phyloP scores from a whole-genome alignment of 768 basidiomycete species.

The Leucogyrophana mollusca region DNA sequence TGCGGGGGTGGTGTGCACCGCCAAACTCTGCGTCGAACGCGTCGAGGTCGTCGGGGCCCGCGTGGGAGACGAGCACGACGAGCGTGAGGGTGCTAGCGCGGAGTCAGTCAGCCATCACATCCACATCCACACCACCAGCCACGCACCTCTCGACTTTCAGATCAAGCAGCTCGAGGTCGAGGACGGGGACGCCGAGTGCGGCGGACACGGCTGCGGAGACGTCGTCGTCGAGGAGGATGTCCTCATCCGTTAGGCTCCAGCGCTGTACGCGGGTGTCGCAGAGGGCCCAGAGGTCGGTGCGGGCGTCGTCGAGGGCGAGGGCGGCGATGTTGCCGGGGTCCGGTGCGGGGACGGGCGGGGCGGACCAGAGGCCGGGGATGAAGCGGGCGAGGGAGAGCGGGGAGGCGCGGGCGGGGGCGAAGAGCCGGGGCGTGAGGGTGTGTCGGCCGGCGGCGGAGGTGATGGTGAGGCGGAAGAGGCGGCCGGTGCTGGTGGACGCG shows the following conservation, averaged over 20 bases:
- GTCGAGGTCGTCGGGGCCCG: slow-evolving; percentile 34
- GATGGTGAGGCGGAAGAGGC: slow-evolving; percentile 61
- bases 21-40: slow-evolving; percentile 35
- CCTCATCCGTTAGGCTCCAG: slow-evolving; percentile 59
- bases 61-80: slow-evolving; percentile 67
- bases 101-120: slow-evolving; percentile 6
- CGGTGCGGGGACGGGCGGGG: slow-evolving; percentile 37
- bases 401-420: slow-evolving; percentile 51
- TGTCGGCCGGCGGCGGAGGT: slow-evolving; percentile 70
- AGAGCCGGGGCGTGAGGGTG: slow-evolving; percentile 55
- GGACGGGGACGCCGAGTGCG: slow-evolving; percentile 45
- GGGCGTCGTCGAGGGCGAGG: slow-evolving; percentile 50
- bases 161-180: slow-evolving; percentile 77
- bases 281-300: slow-evolving; percentile 64
- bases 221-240: slow-evolving; percentile 56
- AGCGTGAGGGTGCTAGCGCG: slow-evolving; percentile 48
- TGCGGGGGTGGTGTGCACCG: slow-evolving; percentile 41
- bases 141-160: slow-evolving; percentile 57
- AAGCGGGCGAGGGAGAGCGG: slow-evolving; percentile 44
- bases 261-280: slow-evolving; percentile 66
- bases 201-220: slow-evolving; percentile 46
- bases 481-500: slow-evolving; percentile 65
- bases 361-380: slow-evolving; percentile 39
- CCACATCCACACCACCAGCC: slow-evolving; percentile 3
- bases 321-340: slow-evolving; percentile 65